Evolutionary conservation across 2,329 filamentous ascomycete genomes (phyloP).

Genomic region (Amylocarpus encephaloides): DNA sequence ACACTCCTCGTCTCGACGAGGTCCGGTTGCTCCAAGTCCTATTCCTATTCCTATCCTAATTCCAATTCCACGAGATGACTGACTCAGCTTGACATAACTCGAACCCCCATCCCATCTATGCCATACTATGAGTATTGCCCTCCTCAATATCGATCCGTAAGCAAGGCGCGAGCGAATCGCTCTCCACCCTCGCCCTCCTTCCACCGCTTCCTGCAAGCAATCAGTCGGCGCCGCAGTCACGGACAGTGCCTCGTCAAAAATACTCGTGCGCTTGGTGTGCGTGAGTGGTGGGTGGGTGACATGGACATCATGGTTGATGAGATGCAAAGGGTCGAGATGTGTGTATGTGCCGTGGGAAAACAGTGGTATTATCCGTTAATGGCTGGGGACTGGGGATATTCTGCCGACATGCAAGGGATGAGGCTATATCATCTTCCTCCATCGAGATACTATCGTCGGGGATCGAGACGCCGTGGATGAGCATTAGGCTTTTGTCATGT

Average conservation of each 20-base stretch:
- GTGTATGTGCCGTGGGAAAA: neutral
- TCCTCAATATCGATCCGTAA: too few species aligned
- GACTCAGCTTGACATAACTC: neutral
- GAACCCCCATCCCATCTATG: too few species aligned
- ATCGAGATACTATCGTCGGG: neutral
- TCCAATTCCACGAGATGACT: neutral
- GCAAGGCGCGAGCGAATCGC: neutral
- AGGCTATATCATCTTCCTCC: neutral
- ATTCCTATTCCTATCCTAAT: too few species aligned
- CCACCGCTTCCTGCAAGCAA: neutral
- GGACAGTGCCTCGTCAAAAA: too few species aligned
- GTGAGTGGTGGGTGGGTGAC: too few species aligned
- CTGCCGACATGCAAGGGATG: slow-evolving; percentile 2
- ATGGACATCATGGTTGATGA: too few species aligned
- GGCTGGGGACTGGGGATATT: neutral
- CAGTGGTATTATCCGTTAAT: slow-evolving; percentile 4
- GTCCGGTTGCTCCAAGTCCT: too few species aligned
- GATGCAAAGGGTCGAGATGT: too few species aligned
- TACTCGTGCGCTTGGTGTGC: too few species aligned
- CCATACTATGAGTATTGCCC: too few species aligned
- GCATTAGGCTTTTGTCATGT: neutral
- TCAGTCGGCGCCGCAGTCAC: too few species aligned
- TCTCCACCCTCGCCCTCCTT: neutral
- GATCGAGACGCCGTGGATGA: neutral
- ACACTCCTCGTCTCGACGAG: too few species aligned